phyloP scores from a whole-genome alignment of 768 basidiomycete genomes.

The Pleurotus salmoneostramineus region DNA sequence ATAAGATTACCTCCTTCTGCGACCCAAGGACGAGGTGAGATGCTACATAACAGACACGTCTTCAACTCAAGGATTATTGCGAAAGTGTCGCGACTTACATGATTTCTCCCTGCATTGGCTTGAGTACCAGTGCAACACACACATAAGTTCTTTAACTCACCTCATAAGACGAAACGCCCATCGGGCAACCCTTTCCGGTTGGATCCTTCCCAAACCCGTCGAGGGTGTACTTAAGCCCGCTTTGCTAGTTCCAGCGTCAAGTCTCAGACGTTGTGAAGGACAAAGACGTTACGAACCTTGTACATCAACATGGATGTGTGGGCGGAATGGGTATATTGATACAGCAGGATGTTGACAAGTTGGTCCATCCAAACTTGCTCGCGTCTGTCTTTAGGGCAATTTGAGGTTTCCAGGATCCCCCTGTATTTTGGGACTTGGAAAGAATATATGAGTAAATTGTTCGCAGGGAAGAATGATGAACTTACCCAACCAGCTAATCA shows the following conservation, averaged over 20 bases:
- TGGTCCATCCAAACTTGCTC: slow-evolving; percentile 6
- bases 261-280: neutral
- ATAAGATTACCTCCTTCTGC: neutral
- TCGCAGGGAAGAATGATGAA: neutral
- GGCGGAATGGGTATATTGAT: slow-evolving; percentile 3
- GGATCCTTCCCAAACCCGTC: slow-evolving; percentile 1
- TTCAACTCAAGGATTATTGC: neutral
- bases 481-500: slow-evolving; percentile 4
- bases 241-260: neutral
- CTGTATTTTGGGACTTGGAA: neutral
- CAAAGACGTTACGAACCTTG: neutral
- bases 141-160: neutral
- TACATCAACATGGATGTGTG: slow-evolving; percentile 6
- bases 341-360: slow-evolving; percentile 3
- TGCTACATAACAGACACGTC: neutral
- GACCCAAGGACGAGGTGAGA: slow-evolving; percentile 1
- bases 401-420: neutral
- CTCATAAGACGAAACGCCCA: slow-evolving; percentile 4
- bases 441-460: too few relatives aligned
- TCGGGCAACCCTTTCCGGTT: neutral
- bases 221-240: neutral
- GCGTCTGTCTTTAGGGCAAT: neutral
- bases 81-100: neutral
- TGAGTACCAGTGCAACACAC: too few relatives aligned
- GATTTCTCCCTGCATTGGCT: neutral